Evolutionary conservation across 176 grass and related monocot genomes (phyloP).

Genomic region (Guadua angustifolia): DNA sequence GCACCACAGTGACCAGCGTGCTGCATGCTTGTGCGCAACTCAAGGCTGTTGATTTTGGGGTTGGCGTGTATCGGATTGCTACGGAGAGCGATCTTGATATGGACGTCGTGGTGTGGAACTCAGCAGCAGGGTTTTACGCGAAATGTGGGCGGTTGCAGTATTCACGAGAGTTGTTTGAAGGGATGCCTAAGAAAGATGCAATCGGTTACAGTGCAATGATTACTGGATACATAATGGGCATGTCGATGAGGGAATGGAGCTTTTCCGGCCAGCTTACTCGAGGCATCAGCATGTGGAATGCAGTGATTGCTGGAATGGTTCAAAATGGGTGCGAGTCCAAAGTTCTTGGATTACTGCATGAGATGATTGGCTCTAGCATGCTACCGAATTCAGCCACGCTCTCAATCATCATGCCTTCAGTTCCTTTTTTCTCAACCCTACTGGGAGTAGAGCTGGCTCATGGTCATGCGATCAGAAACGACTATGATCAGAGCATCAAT

Average conservation of each 20-base stretch:
- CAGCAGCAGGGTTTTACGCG: constrained; percentile 62
- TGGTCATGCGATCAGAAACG: constrained; percentile 61
- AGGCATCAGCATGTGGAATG: constrained; percentile 62
- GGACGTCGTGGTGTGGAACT: constrained; percentile 57
- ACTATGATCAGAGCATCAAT: constrained; percentile 57
- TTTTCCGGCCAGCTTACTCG: constrained; percentile 54
- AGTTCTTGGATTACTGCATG: constrained; percentile 46
- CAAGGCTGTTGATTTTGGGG: constrained; percentile 56
- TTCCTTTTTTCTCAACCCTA: constrained; percentile 56
- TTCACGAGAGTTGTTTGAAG: constrained; percentile 61
- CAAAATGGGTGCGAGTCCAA: constrained; percentile 54
- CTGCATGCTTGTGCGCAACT: constrained; percentile 71
- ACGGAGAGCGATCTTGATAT: constrained; percentile 46
- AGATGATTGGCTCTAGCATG: constrained; percentile 61
- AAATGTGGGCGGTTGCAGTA: constrained; percentile 65
- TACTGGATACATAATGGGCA: constrained; percentile 31
- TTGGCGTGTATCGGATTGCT: constrained; percentile 53
- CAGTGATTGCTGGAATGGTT: constrained; percentile 59
- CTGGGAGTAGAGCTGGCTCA: constrained; percentile 67
- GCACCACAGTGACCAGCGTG: constrained; percentile 46
- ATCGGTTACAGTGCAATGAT: constrained; percentile 75
- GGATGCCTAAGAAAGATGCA: constrained; percentile 60
- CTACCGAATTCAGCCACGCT: constrained; percentile 64
- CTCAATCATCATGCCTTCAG: constrained; percentile 59
- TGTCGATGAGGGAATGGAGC: constrained; percentile 52